Evolutionary conservation across 352 stramenopile species (phyloP).

Genomic region (Pythium inflatum): DNA sequence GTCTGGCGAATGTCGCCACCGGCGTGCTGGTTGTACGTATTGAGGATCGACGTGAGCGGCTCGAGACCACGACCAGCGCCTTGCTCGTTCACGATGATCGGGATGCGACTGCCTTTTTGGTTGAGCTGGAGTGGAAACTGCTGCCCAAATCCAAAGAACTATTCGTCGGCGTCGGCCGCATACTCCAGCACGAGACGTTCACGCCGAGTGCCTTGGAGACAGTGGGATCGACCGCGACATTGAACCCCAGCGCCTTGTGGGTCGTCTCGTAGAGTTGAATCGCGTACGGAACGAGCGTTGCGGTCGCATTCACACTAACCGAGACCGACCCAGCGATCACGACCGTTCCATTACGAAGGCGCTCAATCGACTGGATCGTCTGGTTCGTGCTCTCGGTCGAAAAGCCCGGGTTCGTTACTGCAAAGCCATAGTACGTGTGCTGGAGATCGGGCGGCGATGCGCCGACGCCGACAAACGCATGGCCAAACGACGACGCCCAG

Average conservation of each 20-base stretch:
- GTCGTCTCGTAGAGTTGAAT: constrained; percentile 8
- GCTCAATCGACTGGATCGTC: constrained; percentile 12
- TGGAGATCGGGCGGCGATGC: constrained; percentile 7
- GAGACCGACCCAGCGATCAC: constrained; percentile 10
- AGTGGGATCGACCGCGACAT: neutral
- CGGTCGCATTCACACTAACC: no score
- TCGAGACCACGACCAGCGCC: constrained; percentile 14
- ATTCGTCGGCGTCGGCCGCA: constrained; percentile 10
- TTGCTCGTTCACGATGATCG: constrained; percentile 25
- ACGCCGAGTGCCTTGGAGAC: constrained; percentile 10
- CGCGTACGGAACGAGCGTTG: neutral
- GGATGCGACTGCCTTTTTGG: constrained; percentile 18
- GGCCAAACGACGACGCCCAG: constrained; percentile 20
- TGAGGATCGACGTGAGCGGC: constrained; percentile 8
- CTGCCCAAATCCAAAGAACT: constrained; percentile 24
- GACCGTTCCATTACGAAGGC: neutral
- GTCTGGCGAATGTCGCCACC: constrained; percentile 17
- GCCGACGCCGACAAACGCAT: constrained; percentile 20
- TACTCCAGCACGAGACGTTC: constrained; percentile 25
- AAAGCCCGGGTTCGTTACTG: constrained; percentile 8
- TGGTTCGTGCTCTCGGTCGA: constrained; percentile 16
- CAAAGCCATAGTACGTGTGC: constrained; percentile 22
- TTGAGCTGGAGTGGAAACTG: constrained; percentile 21
- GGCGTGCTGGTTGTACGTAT: constrained; percentile 20
- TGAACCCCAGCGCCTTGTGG: constrained; percentile 1